Base-by-base conservation (phyloP, 306 rosid species). In the Quercus glauca region DNA sequence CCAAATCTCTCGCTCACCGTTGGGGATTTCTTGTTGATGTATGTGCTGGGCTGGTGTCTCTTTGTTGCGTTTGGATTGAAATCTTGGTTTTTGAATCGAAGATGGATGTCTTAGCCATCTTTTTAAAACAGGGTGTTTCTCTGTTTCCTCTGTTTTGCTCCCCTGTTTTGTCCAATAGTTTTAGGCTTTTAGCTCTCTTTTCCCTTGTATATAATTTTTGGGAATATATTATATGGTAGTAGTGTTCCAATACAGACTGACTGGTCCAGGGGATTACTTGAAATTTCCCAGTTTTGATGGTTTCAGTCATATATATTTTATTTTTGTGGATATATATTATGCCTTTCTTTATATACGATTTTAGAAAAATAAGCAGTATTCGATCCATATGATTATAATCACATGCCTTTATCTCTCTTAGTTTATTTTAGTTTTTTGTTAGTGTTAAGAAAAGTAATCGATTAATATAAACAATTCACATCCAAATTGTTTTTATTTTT, bases 1-100 rank as follows among this genome's bases (percentile, higher is more conserved):
- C 63, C 96, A 77, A 76, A 75, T 88, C 70, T 89, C 97, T 13
- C 89, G 94, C 26, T 94, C 98, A 8, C 98, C 96, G 77, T 79
- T 94, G 74, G 98, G 98, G 17, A 80, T 76, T 12, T 90, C 97
- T 23, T 68, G 86, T 78, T 65, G 75, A 55, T 84, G 92, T 9
- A 84, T 89, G 69, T 89, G 0, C 67, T 90, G 88, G 0, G 94
- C 90, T 4, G 95, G 91, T 5, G 98, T 90, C 5, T 86, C 74
- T 5, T 90, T 86, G 1, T 35, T 33, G 37, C 37, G 37, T 33
- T 45, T 10, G 86, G 55, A 6, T 73, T 9, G 67, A 11, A 56
- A n/a, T 4, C 15, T n/a, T 10, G 19, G 35, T 21, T 7, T 35
- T 33, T 23, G 4, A 33, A 10, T 28, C 19, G 72, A 67, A 35